A percentile compares a stretch with the other conserved stretches of the same genome.
These are phyloP conservation scores for Galerina sulciceps DNA, from an alignment of 768 basidiomycete genomes.

Conservation along the genomic window DNA sequence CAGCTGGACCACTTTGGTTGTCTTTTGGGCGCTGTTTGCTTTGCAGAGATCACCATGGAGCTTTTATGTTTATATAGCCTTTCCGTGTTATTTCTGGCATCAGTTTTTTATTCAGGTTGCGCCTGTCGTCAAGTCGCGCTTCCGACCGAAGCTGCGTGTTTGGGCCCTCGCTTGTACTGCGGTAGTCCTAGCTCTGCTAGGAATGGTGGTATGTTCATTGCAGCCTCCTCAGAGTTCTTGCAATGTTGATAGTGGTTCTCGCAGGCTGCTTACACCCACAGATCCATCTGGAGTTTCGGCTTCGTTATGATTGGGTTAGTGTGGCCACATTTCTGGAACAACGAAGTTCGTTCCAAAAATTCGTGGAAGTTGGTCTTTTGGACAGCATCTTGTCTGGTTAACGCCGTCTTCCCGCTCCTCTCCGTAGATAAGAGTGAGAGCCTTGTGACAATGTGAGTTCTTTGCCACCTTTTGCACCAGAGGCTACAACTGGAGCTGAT, in stretches of 20 bases:
- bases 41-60: constrained; percentile 71
- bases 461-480: constrained; percentile 38
- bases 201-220: constrained; percentile 68
- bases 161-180: constrained; percentile 30
- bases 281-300: constrained; percentile 74
- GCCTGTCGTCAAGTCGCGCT: constrained; percentile 4
- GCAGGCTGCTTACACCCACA: constrained; percentile 72
- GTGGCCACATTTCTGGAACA: constrained; percentile 70
- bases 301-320: constrained; percentile 60
- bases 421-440: constrained; percentile 75
- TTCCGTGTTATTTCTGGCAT: constrained; percentile 81
- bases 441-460: constrained; percentile 59
- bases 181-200: constrained; percentile 51
- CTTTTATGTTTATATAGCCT: constrained; percentile 76
- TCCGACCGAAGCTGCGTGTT: not conserved
- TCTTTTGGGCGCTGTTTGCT: constrained; percentile 55
- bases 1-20: constrained; percentile 30
- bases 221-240: not conserved
- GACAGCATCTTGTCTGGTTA: constrained; percentile 53
- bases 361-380: constrained; percentile 40
- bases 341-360: constrained; percentile 29
- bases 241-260: not conserved
- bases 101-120: constrained; percentile 44
- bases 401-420: constrained; percentile 71
- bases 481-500: not conserved